These are phyloP conservation scores for Aspergillus ostianus DNA, from an alignment of 495 filamentous ascomycete genomes.

Conservation along the genomic window DNA sequence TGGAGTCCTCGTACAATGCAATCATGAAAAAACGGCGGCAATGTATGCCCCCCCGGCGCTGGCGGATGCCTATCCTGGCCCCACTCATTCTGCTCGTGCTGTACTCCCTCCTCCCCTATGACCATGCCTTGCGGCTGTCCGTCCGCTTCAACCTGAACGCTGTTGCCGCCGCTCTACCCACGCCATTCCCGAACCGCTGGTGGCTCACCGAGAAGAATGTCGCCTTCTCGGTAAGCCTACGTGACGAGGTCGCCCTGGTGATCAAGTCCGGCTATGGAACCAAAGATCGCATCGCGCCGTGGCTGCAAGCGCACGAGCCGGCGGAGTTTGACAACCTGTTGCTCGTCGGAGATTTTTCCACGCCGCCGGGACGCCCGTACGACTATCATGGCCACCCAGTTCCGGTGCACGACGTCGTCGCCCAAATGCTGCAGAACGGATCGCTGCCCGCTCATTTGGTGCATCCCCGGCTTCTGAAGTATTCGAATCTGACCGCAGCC, in stretches of 20 bases:
- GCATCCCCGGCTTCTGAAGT: background rate
- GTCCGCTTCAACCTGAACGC: constrained; percentile 5
- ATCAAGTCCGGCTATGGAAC: constrained; percentile 8
- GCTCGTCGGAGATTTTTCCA: constrained; percentile 8
- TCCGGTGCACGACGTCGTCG: constrained; percentile 1
- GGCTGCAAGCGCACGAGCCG: constrained; percentile 8
- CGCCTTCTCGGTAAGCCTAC: background rate
- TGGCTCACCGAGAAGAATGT: background rate
- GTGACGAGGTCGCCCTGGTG: constrained; percentile 6
- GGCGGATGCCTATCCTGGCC: background rate
- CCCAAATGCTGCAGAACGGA: constrained; percentile 1
- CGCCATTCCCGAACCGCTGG: background rate
- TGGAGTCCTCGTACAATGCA: background rate
- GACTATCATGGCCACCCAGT: constrained; percentile 2
- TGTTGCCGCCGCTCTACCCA: background rate
- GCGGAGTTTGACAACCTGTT: constrained; percentile 1
- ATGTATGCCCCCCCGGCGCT: background rate
- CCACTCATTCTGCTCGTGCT: background rate
- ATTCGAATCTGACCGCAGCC: constrained; percentile 4
- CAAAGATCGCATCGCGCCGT: constrained; percentile 2
- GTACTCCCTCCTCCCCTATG: constrained; percentile 3
- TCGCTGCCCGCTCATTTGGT: background rate
- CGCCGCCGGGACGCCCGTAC: background rate
- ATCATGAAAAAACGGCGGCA: constrained; percentile 2
- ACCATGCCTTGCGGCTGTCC: background rate